Percentiles rank a stretch among this genome's conserved stretches.
Evolutionary conservation across 352 stramenopile species (phyloP).

Genomic region (Phytophthora niederhauseri): DNA sequence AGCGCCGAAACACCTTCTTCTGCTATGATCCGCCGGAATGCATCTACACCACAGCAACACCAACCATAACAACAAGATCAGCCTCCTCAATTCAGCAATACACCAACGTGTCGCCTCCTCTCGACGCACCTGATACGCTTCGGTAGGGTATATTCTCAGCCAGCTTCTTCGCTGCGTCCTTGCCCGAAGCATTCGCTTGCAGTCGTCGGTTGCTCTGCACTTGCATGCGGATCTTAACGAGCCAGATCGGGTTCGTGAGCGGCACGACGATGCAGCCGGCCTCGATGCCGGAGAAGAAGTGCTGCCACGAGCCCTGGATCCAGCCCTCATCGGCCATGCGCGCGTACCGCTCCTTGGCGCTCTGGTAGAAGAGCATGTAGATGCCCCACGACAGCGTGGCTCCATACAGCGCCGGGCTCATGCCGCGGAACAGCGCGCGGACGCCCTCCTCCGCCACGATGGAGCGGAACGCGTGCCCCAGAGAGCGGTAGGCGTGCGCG

Average conservation of each 20-base stretch:
- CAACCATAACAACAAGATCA: constrained; percentile 9
- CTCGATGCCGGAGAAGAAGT: constrained; percentile 85
- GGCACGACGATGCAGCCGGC: constrained; percentile 93
- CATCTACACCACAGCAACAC: constrained; percentile 62
- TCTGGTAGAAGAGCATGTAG: constrained; percentile 99
- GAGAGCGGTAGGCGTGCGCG: constrained; percentile 64
- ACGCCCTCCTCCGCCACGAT: constrained; percentile 90
- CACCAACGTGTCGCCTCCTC: background rate
- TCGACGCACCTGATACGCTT: constrained; percentile 56
- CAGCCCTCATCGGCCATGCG: constrained; percentile 69
- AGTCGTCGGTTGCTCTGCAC: constrained; percentile 68
- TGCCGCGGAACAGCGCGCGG: constrained; percentile 92
- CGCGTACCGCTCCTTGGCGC: constrained; percentile 90
- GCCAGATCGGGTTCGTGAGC: constrained; percentile 98
- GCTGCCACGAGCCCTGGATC: constrained; percentile 81
- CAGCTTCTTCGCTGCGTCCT: constrained; percentile 60
- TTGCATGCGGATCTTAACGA: constrained; percentile 98
- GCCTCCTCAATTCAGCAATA: constrained; percentile 1
- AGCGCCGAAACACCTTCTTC: constrained; percentile 95
- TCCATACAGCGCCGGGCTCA: constrained; percentile 96
- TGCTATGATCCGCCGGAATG: constrained; percentile 92
- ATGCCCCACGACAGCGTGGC: constrained; percentile 97
- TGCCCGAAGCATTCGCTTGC: constrained; percentile 47
- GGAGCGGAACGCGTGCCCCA: constrained; percentile 73
- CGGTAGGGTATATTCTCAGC: constrained; percentile 68